Evolutionary conservation across 73 alveolate species (phyloP), one percentile per base, ranked within the genome.

Genomic region (Uronychia setigera): DNA sequence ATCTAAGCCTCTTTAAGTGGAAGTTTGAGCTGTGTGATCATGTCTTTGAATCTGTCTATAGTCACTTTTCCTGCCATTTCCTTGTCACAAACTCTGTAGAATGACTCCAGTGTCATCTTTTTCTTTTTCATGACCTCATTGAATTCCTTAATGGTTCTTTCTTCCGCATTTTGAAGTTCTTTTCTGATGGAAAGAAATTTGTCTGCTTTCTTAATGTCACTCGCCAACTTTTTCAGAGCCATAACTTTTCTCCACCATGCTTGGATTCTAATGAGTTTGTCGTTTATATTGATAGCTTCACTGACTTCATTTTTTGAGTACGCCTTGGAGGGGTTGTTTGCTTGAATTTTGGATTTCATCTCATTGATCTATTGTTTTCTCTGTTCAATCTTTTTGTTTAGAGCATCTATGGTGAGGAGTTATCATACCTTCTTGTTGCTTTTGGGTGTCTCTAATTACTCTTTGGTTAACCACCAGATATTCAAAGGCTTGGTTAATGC

Each of bases 1-100:
- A 88, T 60, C 74, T 78, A 31, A 26, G 85, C 92, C 33, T 88
- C 74, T 1, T 88, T 57, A 13, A 88, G 30, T 29, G 59, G 33
- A 0, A 92, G 29, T 9, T 87, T 85, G 25, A 92, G 80, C 26
- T 75, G 32, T 0, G 58, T 57, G 29, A 88, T 26, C 29, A 59
- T 31, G 29, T 88, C 91, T 35, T 59, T 74, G 58, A 92, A 88
- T 27, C 76, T 77, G 27, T 77, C 84, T n/a, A 33, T 80, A 34
- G 88, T 29, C 27, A 92, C 86, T 26, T n/a, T 31, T 33, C 87
- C 80, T 30, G 76, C 87, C 46, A 74, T 78, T 29, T 88, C 92
- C 5, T 77, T 87, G 79, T 92, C 96, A 26, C 94, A 92, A 19
- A 92, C 82, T 32, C 96, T 58, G 89, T 76, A 92, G 74, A 90